These are phyloP conservation scores for Fusarium sp. DNA, from an alignment of 2,329 filamentous ascomycete genomes.

Conservation along the genomic window DNA sequence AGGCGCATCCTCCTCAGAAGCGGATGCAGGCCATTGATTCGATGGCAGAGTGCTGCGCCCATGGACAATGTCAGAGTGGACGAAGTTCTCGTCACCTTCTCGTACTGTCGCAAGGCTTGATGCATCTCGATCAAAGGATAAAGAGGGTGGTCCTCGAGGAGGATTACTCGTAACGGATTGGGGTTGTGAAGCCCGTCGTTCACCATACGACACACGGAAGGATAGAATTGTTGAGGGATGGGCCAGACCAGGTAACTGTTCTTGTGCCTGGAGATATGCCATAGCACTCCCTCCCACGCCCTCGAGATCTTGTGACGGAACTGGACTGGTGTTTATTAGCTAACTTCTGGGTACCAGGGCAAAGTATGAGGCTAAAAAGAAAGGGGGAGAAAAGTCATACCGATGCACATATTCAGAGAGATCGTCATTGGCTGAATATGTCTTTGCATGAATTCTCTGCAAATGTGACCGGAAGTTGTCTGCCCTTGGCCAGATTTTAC, in stretches of 20 bases:
- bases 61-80: slow-evolving; percentile 23
- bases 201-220: slow-evolving; percentile 4
- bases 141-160: slow-evolving; percentile 10
- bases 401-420: slow-evolving; percentile 48
- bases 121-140: slow-evolving; percentile 23
- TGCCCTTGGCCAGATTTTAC: slow-evolving; percentile 79
- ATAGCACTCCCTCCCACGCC: slow-evolving; percentile 43
- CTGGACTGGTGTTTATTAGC: slow-evolving; percentile 11
- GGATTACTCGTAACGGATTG: slow-evolving; percentile 4
- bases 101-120: slow-evolving; percentile 26
- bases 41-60: neutral
- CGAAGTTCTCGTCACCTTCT: slow-evolving; percentile 26
- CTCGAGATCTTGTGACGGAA: slow-evolving; percentile 33
- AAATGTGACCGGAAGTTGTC: slow-evolving; percentile 91
- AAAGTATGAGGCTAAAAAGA: neutral
- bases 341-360: neutral
- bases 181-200: slow-evolving; percentile 12
- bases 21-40: neutral
- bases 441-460: slow-evolving; percentile 67
- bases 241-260: slow-evolving; percentile 14
- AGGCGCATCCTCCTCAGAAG: slow-evolving; percentile 12
- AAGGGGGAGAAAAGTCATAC: slow-evolving; percentile 14
- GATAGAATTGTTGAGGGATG: slow-evolving; percentile 18
- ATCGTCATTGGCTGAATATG: slow-evolving; percentile 50
- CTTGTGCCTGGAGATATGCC: slow-evolving; percentile 32